Conservation (phyloP, 345 rosid species). For the Capsella bursapastoris region DNA sequence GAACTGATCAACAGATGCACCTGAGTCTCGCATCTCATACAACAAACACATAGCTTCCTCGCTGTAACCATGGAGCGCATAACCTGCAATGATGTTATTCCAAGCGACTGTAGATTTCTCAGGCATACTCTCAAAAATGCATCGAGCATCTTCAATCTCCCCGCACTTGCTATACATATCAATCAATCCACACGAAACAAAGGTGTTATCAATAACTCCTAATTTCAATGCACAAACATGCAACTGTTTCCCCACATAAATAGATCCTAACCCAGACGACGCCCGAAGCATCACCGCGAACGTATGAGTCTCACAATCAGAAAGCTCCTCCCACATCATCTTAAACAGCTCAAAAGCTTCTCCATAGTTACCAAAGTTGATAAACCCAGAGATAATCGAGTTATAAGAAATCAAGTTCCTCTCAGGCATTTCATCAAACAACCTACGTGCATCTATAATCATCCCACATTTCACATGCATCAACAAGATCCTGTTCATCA, state of each 20-base stretch:
- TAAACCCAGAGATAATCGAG: conserved; percentile 62
- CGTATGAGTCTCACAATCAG: conserved; percentile 62
- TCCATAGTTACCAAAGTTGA: conserved; percentile 60
- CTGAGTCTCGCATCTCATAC: conserved; percentile 73
- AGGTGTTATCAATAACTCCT: conserved; percentile 56
- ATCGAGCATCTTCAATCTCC: conserved; percentile 73
- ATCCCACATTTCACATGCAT: conserved; percentile 81
- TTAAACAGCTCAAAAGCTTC: conserved; percentile 73
- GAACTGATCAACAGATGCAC: conserved; percentile 73
- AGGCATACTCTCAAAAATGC: conserved; percentile 71
- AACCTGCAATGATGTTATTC: conserved; percentile 78
- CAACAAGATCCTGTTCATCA: conserved; percentile 69
- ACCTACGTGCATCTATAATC: conserved; percentile 68
- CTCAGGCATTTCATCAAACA: conserved; percentile 81
- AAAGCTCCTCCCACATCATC: conserved; percentile 75
- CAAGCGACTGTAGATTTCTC: conserved; percentile 84
- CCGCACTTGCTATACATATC: conserved; percentile 96
- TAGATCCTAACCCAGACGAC: conserved; percentile 66
- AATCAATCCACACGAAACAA: conserved; percentile 74
- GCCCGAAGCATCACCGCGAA: conserved; percentile 69
- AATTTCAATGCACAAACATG: conserved; percentile 69
- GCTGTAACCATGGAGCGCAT: conserved; percentile 79
- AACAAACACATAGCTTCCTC: conserved; percentile 77
- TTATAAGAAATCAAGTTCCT: conserved; percentile 70
- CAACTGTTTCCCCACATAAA: conserved; percentile 65